Conservation (phyloP, 345 rosid species). For the Acer saccharum region DNA sequence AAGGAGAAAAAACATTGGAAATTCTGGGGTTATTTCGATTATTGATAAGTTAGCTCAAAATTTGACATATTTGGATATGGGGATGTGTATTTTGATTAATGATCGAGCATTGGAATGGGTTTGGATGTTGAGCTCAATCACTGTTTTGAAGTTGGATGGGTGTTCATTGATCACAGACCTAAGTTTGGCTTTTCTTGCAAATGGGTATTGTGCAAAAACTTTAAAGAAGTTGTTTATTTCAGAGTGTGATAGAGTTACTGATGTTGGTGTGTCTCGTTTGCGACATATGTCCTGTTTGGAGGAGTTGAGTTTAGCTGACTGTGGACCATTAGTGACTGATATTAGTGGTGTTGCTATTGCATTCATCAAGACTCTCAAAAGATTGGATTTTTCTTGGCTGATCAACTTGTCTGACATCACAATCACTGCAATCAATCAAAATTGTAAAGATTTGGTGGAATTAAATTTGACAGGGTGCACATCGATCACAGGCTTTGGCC, state of each 20-base stretch:
- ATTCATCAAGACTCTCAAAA: slow-evolving; percentile 30
- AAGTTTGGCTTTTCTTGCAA: slow-evolving; percentile 36
- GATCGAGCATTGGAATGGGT: slow-evolving; percentile 40
- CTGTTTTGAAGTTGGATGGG: slow-evolving; percentile 39
- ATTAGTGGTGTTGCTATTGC: slow-evolving; percentile 36
- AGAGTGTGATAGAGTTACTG: slow-evolving; percentile 44
- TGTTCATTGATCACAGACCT: slow-evolving; percentile 40
- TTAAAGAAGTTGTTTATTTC: slow-evolving; percentile 37
- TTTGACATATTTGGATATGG: slow-evolving; percentile 42
- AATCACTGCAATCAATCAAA: slow-evolving; percentile 34
- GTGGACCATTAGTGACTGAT: slow-evolving; percentile 50
- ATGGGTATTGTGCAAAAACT: slow-evolving; percentile 35
- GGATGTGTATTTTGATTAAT: slow-evolving; percentile 39
- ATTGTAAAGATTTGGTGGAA: slow-evolving; percentile 34
- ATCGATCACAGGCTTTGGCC: slow-evolving; percentile 39
- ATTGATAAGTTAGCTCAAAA: slow-evolving; percentile 15
- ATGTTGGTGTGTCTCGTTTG: slow-evolving; percentile 41
- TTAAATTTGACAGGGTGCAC: slow-evolving; percentile 49
- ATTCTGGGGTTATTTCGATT: slow-evolving; percentile 36
- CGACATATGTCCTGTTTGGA: slow-evolving; percentile 40
- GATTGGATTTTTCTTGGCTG: slow-evolving; percentile 45
- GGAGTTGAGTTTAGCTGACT: slow-evolving; percentile 47
- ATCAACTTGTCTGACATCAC: slow-evolving; percentile 44
- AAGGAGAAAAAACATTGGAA: slow-evolving; percentile 35
- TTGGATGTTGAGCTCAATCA: slow-evolving; percentile 21